Base-by-base conservation (phyloP, 371 early-diverging fungal genomes). In the Syncephalastrum racemosum region DNA sequence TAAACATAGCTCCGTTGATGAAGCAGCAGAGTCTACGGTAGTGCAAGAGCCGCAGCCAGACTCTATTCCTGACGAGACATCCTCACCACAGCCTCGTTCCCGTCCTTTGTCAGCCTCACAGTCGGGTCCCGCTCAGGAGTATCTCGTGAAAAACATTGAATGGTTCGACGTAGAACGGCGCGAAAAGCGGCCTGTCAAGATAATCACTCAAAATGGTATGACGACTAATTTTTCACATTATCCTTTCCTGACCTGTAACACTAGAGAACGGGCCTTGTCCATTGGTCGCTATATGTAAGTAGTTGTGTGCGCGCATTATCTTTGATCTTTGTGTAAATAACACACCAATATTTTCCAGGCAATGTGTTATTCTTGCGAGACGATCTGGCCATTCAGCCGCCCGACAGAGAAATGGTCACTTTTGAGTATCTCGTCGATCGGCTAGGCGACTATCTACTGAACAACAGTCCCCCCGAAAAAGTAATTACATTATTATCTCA, bases 261-360 rank as follows among this genome's bases (percentile, higher is more conserved):
- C 44, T 66, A 83, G 84, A 86, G 56, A 94, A 96, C 69, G 95
- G 96, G 0, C 96, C 96, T 0, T 96, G 96, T 66, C 96, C 96
- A 16, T 63, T 96, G 47, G 78, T 95, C 0, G 91, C 94, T 6
- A 80, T 96, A 12, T 83, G 88, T 68, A 64, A 53, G 60, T 41
- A 45, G 39, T 14, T 23, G 18, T n/a, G 41, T 23, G 18, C 22
- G 41, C n/a, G 12, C 23, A 8, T 18, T 6, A 39, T 13, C 14
- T 4, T 18, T 22, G 24, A 5, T 43, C 13, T 24, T n/a, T n/a
- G 19, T 36, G 15, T 16, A 19, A 18, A 53, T 12, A 1, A 0
- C 1, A 24, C n/a, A 46, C 14, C 6, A 1, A 23, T 3, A 2
- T 65, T 39, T 12, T 23, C 18, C 18, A 75, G 83, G 73, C 55